phyloP scores from a whole-genome alignment of 495 filamentous ascomycete genomes.

The Usnea hakonensis region DNA sequence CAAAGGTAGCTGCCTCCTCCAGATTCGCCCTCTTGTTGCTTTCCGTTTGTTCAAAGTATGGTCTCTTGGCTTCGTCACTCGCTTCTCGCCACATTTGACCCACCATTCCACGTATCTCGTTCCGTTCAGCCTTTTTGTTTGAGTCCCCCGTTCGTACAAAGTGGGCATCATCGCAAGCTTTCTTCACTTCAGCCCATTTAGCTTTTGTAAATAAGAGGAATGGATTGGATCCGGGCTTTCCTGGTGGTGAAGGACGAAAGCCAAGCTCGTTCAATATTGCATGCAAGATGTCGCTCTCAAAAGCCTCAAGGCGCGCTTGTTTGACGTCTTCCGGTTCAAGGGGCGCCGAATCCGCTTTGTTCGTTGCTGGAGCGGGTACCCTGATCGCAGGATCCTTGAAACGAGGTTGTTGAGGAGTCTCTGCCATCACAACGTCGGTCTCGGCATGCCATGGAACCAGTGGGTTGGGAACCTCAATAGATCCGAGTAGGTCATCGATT shows the following conservation, averaged over 20 bases:
- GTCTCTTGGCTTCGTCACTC: constrained; percentile 55
- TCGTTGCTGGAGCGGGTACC: constrained; percentile 24
- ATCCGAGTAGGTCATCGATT: constrained; percentile 67
- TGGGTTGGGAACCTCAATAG: constrained; percentile 66
- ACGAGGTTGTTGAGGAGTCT: constrained; percentile 10
- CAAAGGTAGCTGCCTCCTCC: constrained; percentile 28
- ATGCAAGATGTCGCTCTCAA: constrained; percentile 65
- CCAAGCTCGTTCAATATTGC: constrained; percentile 64
- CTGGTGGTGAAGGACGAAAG: constrained; percentile 60
- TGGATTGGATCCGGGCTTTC: constrained; percentile 33
- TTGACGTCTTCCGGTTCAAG: constrained; percentile 32
- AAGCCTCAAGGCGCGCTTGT: constrained; percentile 52
- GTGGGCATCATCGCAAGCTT: constrained; percentile 59
- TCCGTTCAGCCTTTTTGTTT: constrained; percentile 54
- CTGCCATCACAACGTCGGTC: constrained; percentile 26
- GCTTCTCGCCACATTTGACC: constrained; percentile 86
- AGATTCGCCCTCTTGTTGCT: constrained; percentile 56
- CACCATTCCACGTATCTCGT: constrained; percentile 73
- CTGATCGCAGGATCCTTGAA: constrained; percentile 15
- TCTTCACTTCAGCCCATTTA: constrained; percentile 66
- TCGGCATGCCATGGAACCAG: constrained; percentile 50
- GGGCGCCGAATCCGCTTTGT: constrained; percentile 23
- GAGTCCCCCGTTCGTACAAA: constrained; percentile 57
- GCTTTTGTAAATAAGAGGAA: constrained; percentile 67
- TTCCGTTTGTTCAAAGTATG: constrained; percentile 66